These are phyloP conservation scores for Xylaria sp. DNA, from an alignment of 2,329 filamentous ascomycete genomes.

Conservation along the genomic window DNA sequence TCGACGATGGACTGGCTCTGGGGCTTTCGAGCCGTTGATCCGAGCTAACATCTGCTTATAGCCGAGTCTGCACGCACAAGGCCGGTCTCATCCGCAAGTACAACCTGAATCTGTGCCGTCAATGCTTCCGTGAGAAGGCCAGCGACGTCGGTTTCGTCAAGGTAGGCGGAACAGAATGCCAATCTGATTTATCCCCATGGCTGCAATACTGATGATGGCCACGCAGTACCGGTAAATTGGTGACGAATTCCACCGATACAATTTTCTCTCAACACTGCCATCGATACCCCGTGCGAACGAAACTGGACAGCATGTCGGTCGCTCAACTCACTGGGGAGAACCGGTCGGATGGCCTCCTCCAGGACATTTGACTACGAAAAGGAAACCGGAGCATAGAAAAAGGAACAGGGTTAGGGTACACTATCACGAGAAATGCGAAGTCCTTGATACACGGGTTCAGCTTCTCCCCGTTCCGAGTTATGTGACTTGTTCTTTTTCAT, in stretches of 20 bases:
- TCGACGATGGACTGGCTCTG: background rate
- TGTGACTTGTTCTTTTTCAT: slow-evolving; percentile 25
- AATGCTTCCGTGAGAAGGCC: slow-evolving; percentile 64
- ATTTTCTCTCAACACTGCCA: slow-evolving; percentile 30
- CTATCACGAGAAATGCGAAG: slow-evolving; percentile 36
- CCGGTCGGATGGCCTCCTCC: slow-evolving; percentile 23
- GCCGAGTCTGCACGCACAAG: slow-evolving; percentile 85
- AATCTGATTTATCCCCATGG: background rate
- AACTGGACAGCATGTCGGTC: slow-evolving; percentile 28
- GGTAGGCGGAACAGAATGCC: slow-evolving; percentile 16
- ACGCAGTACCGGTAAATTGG: slow-evolving; percentile 36
- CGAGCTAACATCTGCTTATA: slow-evolving; percentile 46
- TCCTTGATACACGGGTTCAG: slow-evolving; percentile 26
- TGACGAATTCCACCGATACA: slow-evolving; percentile 11
- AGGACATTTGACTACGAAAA: slow-evolving; percentile 23
- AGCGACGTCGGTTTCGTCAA: slow-evolving; percentile 38
- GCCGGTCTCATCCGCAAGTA: slow-evolving; percentile 99
- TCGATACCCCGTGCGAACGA: slow-evolving; percentile 33
- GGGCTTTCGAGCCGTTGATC: background rate
- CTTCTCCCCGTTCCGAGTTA: background rate
- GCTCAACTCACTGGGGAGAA: slow-evolving; percentile 19
- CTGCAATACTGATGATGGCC: slow-evolving; percentile 15
- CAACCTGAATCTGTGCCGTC: slow-evolving; percentile 89
- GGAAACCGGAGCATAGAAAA: slow-evolving; percentile 30
- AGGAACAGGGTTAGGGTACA: slow-evolving; percentile 31